Percentiles rank a stretch among this genome's conserved stretches.
Conservation (phyloP, 495 filamentous ascomycete species). For the Penicillium coffeae region DNA sequence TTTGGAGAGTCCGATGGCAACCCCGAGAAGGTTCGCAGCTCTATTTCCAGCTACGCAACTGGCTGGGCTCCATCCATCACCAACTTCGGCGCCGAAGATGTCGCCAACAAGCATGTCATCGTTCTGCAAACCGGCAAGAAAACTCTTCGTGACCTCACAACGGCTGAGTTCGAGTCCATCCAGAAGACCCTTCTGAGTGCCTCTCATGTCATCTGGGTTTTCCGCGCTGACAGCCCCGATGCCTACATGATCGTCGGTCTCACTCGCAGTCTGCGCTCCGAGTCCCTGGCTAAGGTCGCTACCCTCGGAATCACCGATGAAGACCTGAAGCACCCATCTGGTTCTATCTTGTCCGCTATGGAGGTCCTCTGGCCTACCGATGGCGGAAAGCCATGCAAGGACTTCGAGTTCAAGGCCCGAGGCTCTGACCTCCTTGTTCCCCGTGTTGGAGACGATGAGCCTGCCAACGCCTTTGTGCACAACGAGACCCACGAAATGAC, state of each 20-base stretch:
- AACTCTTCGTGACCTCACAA: conserved; percentile 20
- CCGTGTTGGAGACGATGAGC: conserved; percentile 43
- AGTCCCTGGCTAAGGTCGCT: conserved; percentile 46
- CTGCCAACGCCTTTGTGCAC: conserved; percentile 48
- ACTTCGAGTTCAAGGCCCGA: conserved; percentile 25
- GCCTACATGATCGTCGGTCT: conserved; percentile 52
- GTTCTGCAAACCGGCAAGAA: conserved; percentile 16
- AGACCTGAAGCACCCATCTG: conserved; percentile 26
- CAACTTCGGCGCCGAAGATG: conserved; percentile 6
- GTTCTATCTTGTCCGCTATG: conserved; percentile 34
- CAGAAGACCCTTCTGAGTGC: conserved; percentile 26
- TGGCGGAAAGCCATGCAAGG: conserved; percentile 8
- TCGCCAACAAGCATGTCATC: conserved; percentile 15
- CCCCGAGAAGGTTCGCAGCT: conserved; percentile 10
- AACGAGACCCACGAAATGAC: conserved; percentile 46
- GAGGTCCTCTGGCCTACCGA: conserved; percentile 18
- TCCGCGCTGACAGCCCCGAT: conserved; percentile 42
- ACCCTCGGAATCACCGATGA: conserved; percentile 48
- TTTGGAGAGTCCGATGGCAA: conserved; percentile 14
- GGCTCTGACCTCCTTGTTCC: conserved; percentile 39
- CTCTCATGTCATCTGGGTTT: conserved; percentile 48
- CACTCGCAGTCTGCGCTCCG: conserved; percentile 50
- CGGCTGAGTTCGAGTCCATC: conserved; percentile 15
- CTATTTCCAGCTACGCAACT: background rate
- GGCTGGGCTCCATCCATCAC: conserved; percentile 15